Base-by-base conservation (phyloP, 169 alveolate genomes). In the Plasmodium knowlesi region DNA sequence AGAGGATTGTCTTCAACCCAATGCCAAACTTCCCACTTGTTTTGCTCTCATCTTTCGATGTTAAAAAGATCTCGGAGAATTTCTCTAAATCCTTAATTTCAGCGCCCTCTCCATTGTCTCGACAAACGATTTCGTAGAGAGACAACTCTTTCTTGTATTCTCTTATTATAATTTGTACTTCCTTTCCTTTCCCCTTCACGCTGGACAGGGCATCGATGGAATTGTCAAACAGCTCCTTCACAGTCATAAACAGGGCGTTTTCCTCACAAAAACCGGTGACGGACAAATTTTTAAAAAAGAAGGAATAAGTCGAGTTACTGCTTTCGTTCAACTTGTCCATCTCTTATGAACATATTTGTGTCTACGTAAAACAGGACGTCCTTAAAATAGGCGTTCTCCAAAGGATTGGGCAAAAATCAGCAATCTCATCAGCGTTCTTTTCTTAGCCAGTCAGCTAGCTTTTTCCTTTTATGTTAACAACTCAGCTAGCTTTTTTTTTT, bases 191-290 rank as follows among this genome's bases (percentile, higher is more conserved):
- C 14, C 41, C 76, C 57, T 89, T 80, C 0, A 37, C 72, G 83
- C 61, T 76, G 54, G 54, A 41, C 43, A 91, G 37, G 0, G 95
- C 92, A 91, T 91, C 95, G 39, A 91, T 72, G 9, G 95, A 91
- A 71, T 91, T 91, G 53, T 91, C 95, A 82, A 91, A 91, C 53
- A 91, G 83, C 74, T 91, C 95, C 80, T 91, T 91, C 32, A 91
- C 95, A 30, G 95, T 91, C 95, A 91, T 91, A 81, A 91, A 91
- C 34, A 91, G 80, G 39, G 92, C 91, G 50, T 91, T 91, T n/a
- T 91, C 95, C 57, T 91, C 95, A 81, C 74, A 82, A 91, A 91
- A 91, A 0, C 95, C 95, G n/a, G 95, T 82, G 37, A 91, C 95
- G 8, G 95, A 67, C 54, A 91, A 81, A 50, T 91, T 91, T 91